A percentile compares a stretch with the other conserved stretches of the same genome.
Evolutionary conservation across 2,329 filamentous ascomycete genomes (phyloP).

Genomic region (Alternaria triticina): DNA sequence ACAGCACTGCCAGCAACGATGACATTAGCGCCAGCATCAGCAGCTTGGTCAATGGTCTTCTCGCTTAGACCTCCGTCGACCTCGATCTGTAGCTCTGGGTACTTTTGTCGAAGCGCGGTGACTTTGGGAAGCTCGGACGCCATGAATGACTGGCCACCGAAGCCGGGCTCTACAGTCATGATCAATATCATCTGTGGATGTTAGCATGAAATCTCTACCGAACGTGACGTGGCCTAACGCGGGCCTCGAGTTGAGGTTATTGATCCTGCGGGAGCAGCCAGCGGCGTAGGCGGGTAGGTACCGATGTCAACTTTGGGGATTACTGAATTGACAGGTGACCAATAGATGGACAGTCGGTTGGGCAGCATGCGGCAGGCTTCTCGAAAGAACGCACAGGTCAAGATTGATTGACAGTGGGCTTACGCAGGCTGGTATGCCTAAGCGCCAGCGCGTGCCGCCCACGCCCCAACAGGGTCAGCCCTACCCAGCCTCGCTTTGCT

Average conservation of each 20-base stretch:
- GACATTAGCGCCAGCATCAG: constrained; percentile 94
- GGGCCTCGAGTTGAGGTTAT: constrained; percentile 11
- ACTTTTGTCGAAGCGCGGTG: constrained; percentile 77
- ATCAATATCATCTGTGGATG: constrained; percentile 85
- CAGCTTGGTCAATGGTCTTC: constrained; percentile 89
- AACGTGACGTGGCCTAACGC: constrained; percentile 2
- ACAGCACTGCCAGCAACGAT: constrained; percentile 97
- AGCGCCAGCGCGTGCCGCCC: constrained; percentile 41
- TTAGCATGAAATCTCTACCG: constrained; percentile 11
- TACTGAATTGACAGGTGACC: constrained; percentile 5
- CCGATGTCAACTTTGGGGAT: constrained; percentile 7
- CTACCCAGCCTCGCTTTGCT: constrained; percentile 18
- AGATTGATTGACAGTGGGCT: constrained; percentile 22
- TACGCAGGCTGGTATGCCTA: constrained; percentile 31
- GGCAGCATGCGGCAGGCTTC: constrained; percentile 20
- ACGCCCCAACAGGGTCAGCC: constrained; percentile 31
- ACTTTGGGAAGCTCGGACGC: constrained; percentile 94
- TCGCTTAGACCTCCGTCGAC: constrained; percentile 92
- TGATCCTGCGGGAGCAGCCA: constrained; percentile 16
- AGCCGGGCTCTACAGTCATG: constrained; percentile 98
- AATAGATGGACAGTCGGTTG: constrained; percentile 11
- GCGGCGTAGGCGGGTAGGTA: constrained; percentile 20
- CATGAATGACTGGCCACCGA: constrained; percentile 99
- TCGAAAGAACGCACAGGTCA: constrained; percentile 19
- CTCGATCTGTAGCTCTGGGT: constrained; percentile 94